These are phyloP conservation scores for Neohortaea acidophila DNA, from an alignment of 495 filamentous ascomycete genomes.

Conservation along the genomic window DNA sequence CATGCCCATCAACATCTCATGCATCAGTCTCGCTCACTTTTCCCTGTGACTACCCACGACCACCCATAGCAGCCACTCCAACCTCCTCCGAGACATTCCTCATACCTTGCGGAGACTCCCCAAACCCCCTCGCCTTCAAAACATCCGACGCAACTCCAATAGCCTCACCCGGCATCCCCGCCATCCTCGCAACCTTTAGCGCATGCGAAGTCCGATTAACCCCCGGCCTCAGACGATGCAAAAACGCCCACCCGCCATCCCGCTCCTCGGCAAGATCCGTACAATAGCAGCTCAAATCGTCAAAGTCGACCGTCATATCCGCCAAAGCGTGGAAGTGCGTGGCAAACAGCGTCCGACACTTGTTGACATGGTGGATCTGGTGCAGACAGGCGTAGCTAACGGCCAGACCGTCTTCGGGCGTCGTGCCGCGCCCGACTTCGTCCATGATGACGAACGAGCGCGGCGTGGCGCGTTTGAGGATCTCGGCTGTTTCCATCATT, in stretches of 20 bases:
- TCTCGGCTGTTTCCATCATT: conserved; percentile 63
- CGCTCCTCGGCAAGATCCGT: conserved; percentile 67
- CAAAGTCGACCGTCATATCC: conserved; percentile 54
- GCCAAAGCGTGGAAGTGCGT: conserved; percentile 84
- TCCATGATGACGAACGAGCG: conserved; percentile 96
- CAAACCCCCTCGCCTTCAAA: neutral
- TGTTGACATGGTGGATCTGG: conserved; percentile 61
- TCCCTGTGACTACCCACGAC: no score
- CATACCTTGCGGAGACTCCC: no score
- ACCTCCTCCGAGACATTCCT: no score
- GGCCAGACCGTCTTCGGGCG: conserved; percentile 76
- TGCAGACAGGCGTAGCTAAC: conserved; percentile 78
- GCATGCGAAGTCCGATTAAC: conserved; percentile 82
- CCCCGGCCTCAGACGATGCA: conserved; percentile 64
- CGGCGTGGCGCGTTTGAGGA: conserved; percentile 48
- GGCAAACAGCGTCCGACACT: conserved; percentile 72
- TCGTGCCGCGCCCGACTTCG: conserved; percentile 87
- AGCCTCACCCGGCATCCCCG: conserved; percentile 41
- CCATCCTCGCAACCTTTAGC: conserved; percentile 76
- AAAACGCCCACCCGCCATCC: conserved; percentile 59
- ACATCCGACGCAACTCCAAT: conserved; percentile 28
- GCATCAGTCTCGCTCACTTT: no score
- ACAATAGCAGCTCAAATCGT: conserved; percentile 64
- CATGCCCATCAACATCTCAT: no score
- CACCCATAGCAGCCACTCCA: no score